Conservation (phyloP, 2,329 filamentous ascomycete species). For the Elsinoe perseae region DNA sequence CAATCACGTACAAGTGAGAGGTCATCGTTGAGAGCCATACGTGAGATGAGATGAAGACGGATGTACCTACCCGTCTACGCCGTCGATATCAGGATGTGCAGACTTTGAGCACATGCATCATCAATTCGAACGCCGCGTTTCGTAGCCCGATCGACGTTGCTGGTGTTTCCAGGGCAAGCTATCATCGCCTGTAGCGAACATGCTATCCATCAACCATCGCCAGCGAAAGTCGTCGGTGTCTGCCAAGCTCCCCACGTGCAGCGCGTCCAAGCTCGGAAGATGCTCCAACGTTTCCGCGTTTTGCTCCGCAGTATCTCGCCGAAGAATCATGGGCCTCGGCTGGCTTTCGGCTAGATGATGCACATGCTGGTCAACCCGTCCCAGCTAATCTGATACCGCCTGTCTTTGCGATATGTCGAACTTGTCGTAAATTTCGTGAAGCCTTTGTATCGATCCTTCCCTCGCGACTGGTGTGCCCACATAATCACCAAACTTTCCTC, state of each 20-base stretch:
- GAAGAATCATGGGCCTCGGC: constrained; percentile 13
- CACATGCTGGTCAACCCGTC: constrained; percentile 13
- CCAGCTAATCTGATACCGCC: constrained; percentile 1
- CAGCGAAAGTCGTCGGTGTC: neutral
- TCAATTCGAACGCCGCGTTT: too few relatives aligned
- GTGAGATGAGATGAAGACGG: neutral
- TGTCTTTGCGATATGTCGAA: neutral
- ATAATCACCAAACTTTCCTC: neutral
- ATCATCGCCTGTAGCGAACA: neutral
- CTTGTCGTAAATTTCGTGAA: neutral
- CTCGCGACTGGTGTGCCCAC: neutral
- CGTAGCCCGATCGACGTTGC: too few relatives aligned
- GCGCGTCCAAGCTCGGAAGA: neutral
- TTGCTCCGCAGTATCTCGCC: constrained; percentile 1
- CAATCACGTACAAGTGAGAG: neutral
- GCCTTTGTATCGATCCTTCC: too few relatives aligned
- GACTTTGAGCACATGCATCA: too few relatives aligned
- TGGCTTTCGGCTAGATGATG: constrained; percentile 14
- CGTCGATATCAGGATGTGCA: neutral
- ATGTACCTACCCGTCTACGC: neutral
- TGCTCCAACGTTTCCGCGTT: constrained; percentile 4
- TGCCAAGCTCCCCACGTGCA: neutral
- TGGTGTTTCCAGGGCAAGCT: too few relatives aligned
- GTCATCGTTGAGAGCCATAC: neutral
- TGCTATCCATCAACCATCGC: neutral